phyloP scores from a whole-genome alignment of 257 asterid genomes.

The Solanum appendiculatum region DNA sequence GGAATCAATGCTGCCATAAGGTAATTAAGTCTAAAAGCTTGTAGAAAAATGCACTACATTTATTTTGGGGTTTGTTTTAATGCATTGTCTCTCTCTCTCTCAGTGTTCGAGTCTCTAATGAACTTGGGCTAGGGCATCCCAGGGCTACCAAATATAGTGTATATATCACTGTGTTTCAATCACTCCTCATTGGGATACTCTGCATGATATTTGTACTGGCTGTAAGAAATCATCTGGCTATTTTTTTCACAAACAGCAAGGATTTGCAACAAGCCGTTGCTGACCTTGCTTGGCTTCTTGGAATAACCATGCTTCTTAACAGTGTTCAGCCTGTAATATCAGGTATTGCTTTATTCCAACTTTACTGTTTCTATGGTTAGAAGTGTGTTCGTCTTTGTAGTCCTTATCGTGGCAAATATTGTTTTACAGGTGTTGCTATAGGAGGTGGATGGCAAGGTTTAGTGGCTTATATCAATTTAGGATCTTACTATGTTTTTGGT shows the following conservation, averaged over 20 bases:
- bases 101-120: conserved; percentile 81
- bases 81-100: background rate
- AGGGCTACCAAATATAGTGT: conserved; percentile 60
- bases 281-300: conserved; percentile 52
- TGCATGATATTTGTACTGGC: conserved; percentile 47
- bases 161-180: conserved; percentile 37
- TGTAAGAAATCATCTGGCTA: conserved; percentile 32
- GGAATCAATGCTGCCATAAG: conserved; percentile 85
- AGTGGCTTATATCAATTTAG: conserved; percentile 75
- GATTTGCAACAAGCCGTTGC: conserved; percentile 59
- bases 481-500: conserved; percentile 53
- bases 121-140: conserved; percentile 62
- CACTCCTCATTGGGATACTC: conserved; percentile 48
- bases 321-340: conserved; percentile 83
- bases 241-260: conserved; percentile 46
- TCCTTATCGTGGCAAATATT: background rate
- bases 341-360: conserved; percentile 15
- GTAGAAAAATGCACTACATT: background rate
- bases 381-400: background rate
- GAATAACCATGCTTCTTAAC: conserved; percentile 71
- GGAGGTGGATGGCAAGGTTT: conserved; percentile 85
- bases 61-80: background rate
- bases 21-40: conserved; percentile 12
- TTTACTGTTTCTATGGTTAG: background rate
- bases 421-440: conserved; percentile 52